Evolutionary conservation across 345 rosid species (phyloP), one percentile per base, ranked within the genome.

Genomic region (thale cress (Arabidopsis thaliana)): DNA sequence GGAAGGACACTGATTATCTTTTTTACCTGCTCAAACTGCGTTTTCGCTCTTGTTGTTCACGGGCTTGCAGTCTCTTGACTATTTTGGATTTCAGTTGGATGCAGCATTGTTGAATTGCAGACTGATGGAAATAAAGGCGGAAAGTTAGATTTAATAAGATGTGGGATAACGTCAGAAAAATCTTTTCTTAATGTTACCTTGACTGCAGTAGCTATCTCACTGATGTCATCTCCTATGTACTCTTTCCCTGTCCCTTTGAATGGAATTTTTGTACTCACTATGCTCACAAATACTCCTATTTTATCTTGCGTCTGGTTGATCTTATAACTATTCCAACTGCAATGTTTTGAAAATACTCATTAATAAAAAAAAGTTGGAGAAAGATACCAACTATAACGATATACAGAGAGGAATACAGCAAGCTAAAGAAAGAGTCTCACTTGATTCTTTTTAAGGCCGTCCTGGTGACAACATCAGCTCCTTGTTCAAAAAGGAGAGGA

Each of bases 221-320:
- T 86, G 75, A 91, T 90, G 85, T 94, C 97, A 79, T 91, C 96
- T 83, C 98, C 98, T 60, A 94, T 91, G 65, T 91, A 94, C 75
- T 94, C 98, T 82, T 91, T 91, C 52, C 98, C 98, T 7, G 97
- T 94, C 46, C 97, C 98, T 78, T 94, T 94, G 78, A 94, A 94
- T 11, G 98, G 98, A 59, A 91, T 90, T 81, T 94, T 94, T 65
- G 98, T 94, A 84, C 97, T 94, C 51, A 94, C 96, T 34, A 91
- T 84, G 86, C 97, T 94, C 60, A 91, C 96, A 55, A 94, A 94
- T 73, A 90, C 98, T 28, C 98, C 97, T 25, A 91, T 84, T 78
- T 88, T 91, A 59, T 94, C 98, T 71, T 90, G 97, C 20, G 83
- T 75, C 72, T 94, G 97, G 86, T 90, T 91, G 75, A 94, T 90